phyloP scores from a whole-genome alignment of 805 yeast species.

The Candida montana region DNA sequence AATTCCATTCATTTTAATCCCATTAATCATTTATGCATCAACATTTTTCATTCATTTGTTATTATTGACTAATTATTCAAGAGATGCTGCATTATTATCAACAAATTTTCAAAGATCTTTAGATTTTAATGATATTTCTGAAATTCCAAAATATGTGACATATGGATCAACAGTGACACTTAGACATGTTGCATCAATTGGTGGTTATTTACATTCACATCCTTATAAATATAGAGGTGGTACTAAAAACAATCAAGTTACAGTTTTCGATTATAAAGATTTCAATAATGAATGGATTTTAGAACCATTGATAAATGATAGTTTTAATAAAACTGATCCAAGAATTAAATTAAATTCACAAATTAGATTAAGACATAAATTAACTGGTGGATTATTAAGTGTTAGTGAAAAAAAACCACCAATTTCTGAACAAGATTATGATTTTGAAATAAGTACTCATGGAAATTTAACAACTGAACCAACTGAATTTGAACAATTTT shows the following conservation, averaged over 20 bases:
- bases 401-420: slow-evolving; percentile 77
- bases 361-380: slow-evolving; percentile 64
- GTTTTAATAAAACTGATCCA: slow-evolving; percentile 27
- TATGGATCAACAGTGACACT: slow-evolving; percentile 69
- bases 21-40: slow-evolving; percentile 51
- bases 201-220: slow-evolving; percentile 81
- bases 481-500: slow-evolving; percentile 67
- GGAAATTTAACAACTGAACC: slow-evolving; percentile 61
- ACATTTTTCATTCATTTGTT: slow-evolving; percentile 55
- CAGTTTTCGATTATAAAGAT: slow-evolving; percentile 60
- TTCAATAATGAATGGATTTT: slow-evolving; percentile 69
- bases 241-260: slow-evolving; percentile 71
- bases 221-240: slow-evolving; percentile 57
- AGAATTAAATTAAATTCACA: slow-evolving; percentile 31
- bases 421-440: slow-evolving; percentile 84
- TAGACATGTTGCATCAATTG: slow-evolving; percentile 64
- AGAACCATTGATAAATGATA: slow-evolving; percentile 32
- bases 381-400: slow-evolving; percentile 62
- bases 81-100: slow-evolving; percentile 59
- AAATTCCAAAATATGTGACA: slow-evolving; percentile 58
- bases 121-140: slow-evolving; percentile 32
- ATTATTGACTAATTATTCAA: slow-evolving; percentile 38
- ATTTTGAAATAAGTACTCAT: slow-evolving; percentile 72
- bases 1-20: slow-evolving; percentile 43
- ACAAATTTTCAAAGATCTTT: slow-evolving; percentile 64